These are phyloP conservation scores for Daldinia sp. DNA, from an alignment of 2,329 filamentous ascomycete species.

Conservation along the genomic window DNA sequence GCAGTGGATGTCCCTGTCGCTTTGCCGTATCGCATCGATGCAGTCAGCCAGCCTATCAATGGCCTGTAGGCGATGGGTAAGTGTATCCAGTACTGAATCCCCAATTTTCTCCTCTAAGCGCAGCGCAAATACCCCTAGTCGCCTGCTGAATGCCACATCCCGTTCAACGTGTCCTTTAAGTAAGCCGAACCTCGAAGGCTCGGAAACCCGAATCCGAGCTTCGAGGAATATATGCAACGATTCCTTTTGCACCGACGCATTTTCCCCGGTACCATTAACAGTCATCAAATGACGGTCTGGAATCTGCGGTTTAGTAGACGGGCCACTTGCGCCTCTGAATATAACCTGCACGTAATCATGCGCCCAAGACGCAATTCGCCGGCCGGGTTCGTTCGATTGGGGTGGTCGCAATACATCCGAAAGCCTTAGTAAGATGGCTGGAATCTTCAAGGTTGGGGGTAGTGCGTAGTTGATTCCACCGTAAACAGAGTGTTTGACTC, in stretches of 20 bases:
- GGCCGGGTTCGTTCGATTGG: constrained; percentile 38
- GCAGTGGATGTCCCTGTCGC: constrained; percentile 66
- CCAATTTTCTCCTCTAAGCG: constrained; percentile 70
- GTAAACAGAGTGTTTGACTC: constrained; percentile 56
- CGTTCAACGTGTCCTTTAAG: constrained; percentile 68
- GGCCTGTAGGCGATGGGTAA: constrained; percentile 71
- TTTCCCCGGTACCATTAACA: constrained; percentile 12
- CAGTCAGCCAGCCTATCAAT: constrained; percentile 79
- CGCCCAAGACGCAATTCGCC: constrained; percentile 63
- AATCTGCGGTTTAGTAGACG: constrained; percentile 20
- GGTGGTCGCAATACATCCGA: constrained; percentile 56
- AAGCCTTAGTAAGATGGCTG: constrained; percentile 62
- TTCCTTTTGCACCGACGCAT: constrained; percentile 35
- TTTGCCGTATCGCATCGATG: constrained; percentile 72
- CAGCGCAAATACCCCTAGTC: constrained; percentile 72
- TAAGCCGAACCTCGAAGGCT: constrained; percentile 66
- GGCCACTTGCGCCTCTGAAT: constrained; percentile 62
- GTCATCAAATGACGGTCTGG: constrained; percentile 23
- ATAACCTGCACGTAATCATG: constrained; percentile 68
- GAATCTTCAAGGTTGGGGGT: constrained; percentile 60
- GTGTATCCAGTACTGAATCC: constrained; percentile 67
- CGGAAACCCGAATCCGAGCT: constrained; percentile 66
- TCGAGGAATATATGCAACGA: constrained; percentile 60
- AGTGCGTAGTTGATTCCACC: constrained; percentile 55
- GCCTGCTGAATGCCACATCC: constrained; percentile 71